A percentile compares a stretch with the other conserved stretches of the same genome.
phyloP scores from a whole-genome alignment of 1,139 yeast genomes.

The Taphrina pruni region DNA sequence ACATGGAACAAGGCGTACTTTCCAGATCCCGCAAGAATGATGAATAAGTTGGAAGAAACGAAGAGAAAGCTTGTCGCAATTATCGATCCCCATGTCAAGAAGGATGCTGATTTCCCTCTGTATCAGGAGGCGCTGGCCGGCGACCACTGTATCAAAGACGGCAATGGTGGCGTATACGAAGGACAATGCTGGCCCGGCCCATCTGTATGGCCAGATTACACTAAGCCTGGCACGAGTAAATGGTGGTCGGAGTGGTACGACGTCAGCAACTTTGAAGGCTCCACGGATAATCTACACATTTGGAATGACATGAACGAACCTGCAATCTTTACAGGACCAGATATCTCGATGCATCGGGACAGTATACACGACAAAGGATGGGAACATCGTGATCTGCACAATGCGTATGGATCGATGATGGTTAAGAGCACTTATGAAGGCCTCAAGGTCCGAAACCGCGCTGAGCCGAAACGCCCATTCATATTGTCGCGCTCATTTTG shows the following conservation, averaged over 20 bases:
- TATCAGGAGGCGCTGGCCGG: slow-evolving; percentile 60
- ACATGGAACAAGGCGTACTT: slow-evolving; percentile 83
- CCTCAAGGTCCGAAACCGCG: slow-evolving; percentile 59
- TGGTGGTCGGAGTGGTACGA: slow-evolving; percentile 65
- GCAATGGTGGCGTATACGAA: slow-evolving; percentile 61
- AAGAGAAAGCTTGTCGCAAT: slow-evolving; percentile 84
- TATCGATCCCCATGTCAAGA: slow-evolving; percentile 89
- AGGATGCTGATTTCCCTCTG: slow-evolving; percentile 62
- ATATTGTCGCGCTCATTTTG: slow-evolving; percentile 84
- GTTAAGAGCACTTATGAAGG: slow-evolving; percentile 82
- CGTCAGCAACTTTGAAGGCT: slow-evolving; percentile 53
- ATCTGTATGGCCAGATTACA: slow-evolving; percentile 87
- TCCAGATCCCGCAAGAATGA: slow-evolving; percentile 74
- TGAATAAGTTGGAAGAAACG: slow-evolving; percentile 66
- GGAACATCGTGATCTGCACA: slow-evolving; percentile 93
- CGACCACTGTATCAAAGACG: slow-evolving; percentile 56
- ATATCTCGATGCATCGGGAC: slow-evolving; percentile 85
- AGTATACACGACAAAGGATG: slow-evolving; percentile 74
- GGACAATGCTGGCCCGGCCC: slow-evolving; percentile 99
- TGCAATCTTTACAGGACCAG: slow-evolving; percentile 92
- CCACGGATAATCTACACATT: slow-evolving; percentile 67
- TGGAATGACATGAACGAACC: slow-evolving; percentile 99
- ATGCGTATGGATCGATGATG: slow-evolving; percentile 76
- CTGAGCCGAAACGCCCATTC: slow-evolving; percentile 73
- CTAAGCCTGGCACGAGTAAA: slow-evolving; percentile 65